These are phyloP conservation scores for Blastocystis sp. DNA, from an alignment of 352 stramenopile genomes.

Conservation along the genomic window DNA sequence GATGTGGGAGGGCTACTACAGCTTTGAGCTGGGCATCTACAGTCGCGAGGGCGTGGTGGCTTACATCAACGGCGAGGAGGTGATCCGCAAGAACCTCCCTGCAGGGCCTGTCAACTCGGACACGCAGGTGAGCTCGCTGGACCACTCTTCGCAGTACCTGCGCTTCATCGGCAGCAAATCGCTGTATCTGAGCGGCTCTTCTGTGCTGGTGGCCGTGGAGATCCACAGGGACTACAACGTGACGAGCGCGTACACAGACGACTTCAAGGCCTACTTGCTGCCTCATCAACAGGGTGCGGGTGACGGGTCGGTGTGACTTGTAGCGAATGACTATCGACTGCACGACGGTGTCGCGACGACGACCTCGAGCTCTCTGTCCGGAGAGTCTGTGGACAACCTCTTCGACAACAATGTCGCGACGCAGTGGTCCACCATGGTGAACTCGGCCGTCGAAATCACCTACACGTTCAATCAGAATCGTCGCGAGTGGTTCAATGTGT, in stretches of 20 bases:
- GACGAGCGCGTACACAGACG: background rate
- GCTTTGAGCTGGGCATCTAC: conserved; percentile 41
- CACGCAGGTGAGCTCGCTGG: background rate
- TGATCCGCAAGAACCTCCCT: conserved; percentile 54
- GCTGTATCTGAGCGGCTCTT: conserved; percentile 3
- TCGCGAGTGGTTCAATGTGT: conserved; percentile 59
- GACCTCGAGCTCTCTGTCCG: background rate
- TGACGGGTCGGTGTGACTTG: background rate
- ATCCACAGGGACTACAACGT: conserved; percentile 31
- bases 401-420: conserved; percentile 54
- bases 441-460: background rate
- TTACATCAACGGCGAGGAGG: conserved; percentile 59
- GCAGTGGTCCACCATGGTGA: background rate
- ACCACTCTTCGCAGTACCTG: conserved; percentile 4
- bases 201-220: conserved; percentile 37
- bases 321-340: conserved; percentile 21
- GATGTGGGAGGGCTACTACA: background rate
- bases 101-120: background rate
- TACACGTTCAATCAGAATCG: conserved; percentile 56
- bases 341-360: background rate
- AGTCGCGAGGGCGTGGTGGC: conserved; percentile 11
- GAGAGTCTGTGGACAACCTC: conserved; percentile 40
- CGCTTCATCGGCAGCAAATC: background rate
- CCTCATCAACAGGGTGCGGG: background rate
- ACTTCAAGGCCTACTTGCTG: conserved; percentile 59